Conservation (phyloP, 495 filamentous ascomycete genomes). For the Xanthoparmelia taractica region DNA sequence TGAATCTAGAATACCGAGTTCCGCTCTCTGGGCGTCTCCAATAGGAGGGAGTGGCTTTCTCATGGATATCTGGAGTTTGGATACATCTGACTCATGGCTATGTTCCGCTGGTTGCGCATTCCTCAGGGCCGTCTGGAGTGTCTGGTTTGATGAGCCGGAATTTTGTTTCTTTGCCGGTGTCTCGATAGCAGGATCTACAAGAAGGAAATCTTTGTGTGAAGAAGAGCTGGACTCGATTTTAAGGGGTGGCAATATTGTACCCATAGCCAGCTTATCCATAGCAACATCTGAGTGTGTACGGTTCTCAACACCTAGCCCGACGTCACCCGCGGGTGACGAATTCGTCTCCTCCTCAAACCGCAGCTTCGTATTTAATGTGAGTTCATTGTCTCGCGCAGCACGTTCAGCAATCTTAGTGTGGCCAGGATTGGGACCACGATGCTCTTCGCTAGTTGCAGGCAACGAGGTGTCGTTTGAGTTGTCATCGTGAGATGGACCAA, state of each 20-base stretch:
- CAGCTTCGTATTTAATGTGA: neutral
- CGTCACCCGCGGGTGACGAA: neutral
- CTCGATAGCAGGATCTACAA: neutral
- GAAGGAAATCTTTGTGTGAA: neutral
- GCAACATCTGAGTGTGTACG: slow-evolving; percentile 9
- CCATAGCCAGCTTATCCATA: slow-evolving; percentile 13
- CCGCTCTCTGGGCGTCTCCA: slow-evolving; percentile 8
- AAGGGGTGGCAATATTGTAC: slow-evolving; percentile 7
- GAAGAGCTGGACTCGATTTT: neutral
- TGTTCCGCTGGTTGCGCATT: neutral
- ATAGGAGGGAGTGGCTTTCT: slow-evolving; percentile 12
- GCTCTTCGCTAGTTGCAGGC: slow-evolving; percentile 3
- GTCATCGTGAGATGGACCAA: slow-evolving; percentile 4
- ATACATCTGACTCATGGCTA: neutral
- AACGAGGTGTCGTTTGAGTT: neutral
- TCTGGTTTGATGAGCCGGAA: slow-evolving; percentile 3
- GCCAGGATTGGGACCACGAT: neutral
- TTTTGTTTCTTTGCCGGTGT: neutral
- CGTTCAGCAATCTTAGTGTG: neutral
- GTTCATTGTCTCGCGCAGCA: neutral
- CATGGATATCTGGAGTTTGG: slow-evolving; percentile 6
- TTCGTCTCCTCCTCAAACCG: neutral
- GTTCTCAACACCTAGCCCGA: neutral
- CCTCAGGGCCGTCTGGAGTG: slow-evolving; percentile 2
- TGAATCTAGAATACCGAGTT: neutral